A percentile compares a stretch with the other conserved stretches of the same genome.
Evolutionary conservation across 2,329 filamentous ascomycete species (phyloP).

Genomic region (Pseudomassariella vexata): DNA sequence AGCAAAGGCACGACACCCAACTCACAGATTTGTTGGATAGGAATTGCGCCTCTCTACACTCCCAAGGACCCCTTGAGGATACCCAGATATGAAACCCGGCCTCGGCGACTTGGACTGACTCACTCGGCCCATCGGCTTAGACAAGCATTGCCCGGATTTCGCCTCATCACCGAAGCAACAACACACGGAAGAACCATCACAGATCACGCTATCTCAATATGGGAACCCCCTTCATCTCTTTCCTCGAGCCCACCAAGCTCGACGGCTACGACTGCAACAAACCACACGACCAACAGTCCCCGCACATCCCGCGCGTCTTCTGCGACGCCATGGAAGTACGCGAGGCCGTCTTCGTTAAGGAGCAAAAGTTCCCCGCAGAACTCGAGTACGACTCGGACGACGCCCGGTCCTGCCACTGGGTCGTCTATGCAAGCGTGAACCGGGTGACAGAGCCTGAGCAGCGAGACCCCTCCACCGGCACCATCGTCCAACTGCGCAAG

Average conservation of each 20-base stretch:
- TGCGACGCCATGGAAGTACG: slow-evolving; percentile 59
- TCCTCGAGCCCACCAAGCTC: slow-evolving; percentile 43
- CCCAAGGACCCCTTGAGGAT: no score
- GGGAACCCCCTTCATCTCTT: slow-evolving; percentile 44
- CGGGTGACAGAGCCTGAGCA: slow-evolving; percentile 35
- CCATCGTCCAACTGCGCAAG: slow-evolving; percentile 33
- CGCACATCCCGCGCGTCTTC: slow-evolving; percentile 48
- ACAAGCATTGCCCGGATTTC: no score
- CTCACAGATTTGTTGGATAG: no score
- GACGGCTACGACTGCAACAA: slow-evolving; percentile 37
- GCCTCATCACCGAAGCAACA: no score
- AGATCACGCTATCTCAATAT: no score
- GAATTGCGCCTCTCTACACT: no score
- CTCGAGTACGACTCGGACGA: slow-evolving; percentile 82
- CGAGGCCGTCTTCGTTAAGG: slow-evolving; percentile 53
- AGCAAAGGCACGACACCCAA: no score
- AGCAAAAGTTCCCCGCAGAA: slow-evolving; percentile 53
- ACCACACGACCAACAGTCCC: slow-evolving; percentile 36
- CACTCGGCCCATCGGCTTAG: no score
- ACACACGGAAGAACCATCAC: neutral
- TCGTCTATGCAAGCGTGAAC: slow-evolving; percentile 67
- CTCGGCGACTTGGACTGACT: no score
- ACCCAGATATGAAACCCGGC: no score
- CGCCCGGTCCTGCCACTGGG: slow-evolving; percentile 75
- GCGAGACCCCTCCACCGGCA: slow-evolving; percentile 34